Base-by-base conservation (phyloP, 352 stramenopile species). In the Phytophthora melonis region DNA sequence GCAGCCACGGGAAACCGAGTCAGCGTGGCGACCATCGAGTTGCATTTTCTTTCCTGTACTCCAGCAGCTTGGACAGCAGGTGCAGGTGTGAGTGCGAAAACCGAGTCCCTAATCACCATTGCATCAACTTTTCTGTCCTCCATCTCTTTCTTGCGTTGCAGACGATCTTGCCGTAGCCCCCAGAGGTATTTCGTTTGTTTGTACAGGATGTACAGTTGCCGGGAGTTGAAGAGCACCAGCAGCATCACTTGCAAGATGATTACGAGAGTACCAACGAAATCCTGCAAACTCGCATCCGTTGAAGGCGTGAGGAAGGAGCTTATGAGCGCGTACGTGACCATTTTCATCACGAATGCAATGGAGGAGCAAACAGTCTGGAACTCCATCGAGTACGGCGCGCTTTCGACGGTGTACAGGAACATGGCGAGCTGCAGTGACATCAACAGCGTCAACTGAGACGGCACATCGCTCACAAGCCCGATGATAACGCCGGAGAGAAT, bases 311-410 rank as follows among this genome's bases (percentile, higher is more conserved):
- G 70, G 57, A 93, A 93, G 39, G 80, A 88, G 36, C 81, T 91
- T 72, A 93, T 92, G n/a, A 93, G 82, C 45, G 84, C 87, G 67
- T 93, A 93, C 45, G 87, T 93, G 61, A 92, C 70, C 82, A 93
- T 93, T 70, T 93, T 93, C 82, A 93, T 90, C n/a, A 93, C 63
- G 64, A 92, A 93, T 16, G 87, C 87, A 6, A 80, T 86, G 16
- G 84, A 84, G 27, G 87, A 87, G 72, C 84, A 91, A 21, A 87
- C 75, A 7, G 78, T 91, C 73, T 93, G 87, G 76, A 93, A 93
- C 11, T 88, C 77, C 77, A 92, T 86, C 19, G 84, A 84, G 71
- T 92, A 93, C 49, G 87, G 87, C 8, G 68, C 65, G 47, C 74
- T 86, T 66, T 93, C 84, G 13, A 92, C 70, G 0, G 83, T 92